Evolutionary conservation across 345 rosid species (phyloP), one percentile per base, ranked within the genome.

Genomic region (Raphanus raphanistrum): DNA sequence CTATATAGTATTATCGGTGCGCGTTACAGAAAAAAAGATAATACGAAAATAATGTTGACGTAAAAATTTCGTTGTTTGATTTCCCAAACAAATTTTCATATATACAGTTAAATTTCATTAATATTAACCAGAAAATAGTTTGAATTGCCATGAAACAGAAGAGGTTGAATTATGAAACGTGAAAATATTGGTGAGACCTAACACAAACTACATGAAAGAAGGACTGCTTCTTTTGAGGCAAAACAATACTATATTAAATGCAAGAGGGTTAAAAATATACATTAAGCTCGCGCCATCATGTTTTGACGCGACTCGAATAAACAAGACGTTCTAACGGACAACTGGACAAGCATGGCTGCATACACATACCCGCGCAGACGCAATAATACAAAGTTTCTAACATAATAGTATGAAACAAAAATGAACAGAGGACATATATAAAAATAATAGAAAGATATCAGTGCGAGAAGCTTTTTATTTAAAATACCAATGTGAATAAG

Each of bases 101-200:
- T 59, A 11, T 27, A 27, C 63, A 11, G 16, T 60, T 60, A 8
- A 12, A 10, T 13, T 29, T 61, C 38, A 28, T 60, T 60, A 60
- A 2, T 60, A 60, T 12, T 28, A 60, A 60, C 35, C 35, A 60
- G 17, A 29, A 5, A 29, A 13, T 61, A n/a, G 25, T 61, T 13
- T 29, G 36, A 61, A 54, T 64, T 8, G 62, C 2, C 43, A 55
- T 66, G 64, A 65, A 74, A 64, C 12, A 8, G 3, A 12, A 48
- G n/a, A 26, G 28, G 48, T 15, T 48, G 32, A 62, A 17, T 45
- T 31, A 3, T 29, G 48, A 43, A 43, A 29, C 68, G 45, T 45
- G 68, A 11, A 29, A 45, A 62, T 65, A 35, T 65, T 54, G 71
- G 71, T 54, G 36, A 13, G 25, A 63, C 76, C 63, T 61, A 58